Evolutionary conservation across 495 filamentous ascomycete genomes (phyloP), one percentile per base, ranked within the genome.

Genomic region (Aspergillus carlsbadensis): DNA sequence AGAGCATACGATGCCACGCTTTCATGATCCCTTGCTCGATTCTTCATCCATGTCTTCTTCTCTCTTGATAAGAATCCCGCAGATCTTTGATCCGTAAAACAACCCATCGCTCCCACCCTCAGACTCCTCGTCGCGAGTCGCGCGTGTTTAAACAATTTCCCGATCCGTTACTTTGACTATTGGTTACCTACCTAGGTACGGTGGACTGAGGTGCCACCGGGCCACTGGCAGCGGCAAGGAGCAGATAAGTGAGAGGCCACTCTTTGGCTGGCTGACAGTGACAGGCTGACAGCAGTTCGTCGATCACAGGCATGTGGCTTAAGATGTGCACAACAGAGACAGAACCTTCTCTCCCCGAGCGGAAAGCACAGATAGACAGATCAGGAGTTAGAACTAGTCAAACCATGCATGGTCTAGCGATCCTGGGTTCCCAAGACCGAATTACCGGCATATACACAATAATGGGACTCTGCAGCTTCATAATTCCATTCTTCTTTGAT

Each of bases 271-370:
- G 26, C 26, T 29, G n/a, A n/a, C n/a, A n/a, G n/a, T 29, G 26
- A 29, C 26, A 29, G 26, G 26, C 26, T 50, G 33, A n/a, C 34
- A 26, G 47, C 10, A 36, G 47, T 50, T 50, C 14, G 34, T 50
- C 47, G 47, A 50, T 50, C 47, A n/a, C n/a, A n/a, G n/a, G n/a
- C n/a, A 39, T 50, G 47, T 15, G 33, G 47, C 47, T 49, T 50
- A 50, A 50, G 47, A 50, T 50, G 47, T 33, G 15, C 34, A 49
- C 13, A 15, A n/a, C 45, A 10, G 1, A 13, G 33, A 50, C 47
- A 50, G 47, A 37, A 39, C 11, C 47, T 39, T 22, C 34, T 15
- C 14, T 20, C 2, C 34, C 10, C 14, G 10, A 22, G n/a, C n/a
- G n/a, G n/a, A n/a, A n/a, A n/a, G n/a, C 5, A 43, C 5, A 36